Base-by-base conservation (phyloP, 2,329 filamentous ascomycete species). In the Rhexocercosporidium sp. region DNA sequence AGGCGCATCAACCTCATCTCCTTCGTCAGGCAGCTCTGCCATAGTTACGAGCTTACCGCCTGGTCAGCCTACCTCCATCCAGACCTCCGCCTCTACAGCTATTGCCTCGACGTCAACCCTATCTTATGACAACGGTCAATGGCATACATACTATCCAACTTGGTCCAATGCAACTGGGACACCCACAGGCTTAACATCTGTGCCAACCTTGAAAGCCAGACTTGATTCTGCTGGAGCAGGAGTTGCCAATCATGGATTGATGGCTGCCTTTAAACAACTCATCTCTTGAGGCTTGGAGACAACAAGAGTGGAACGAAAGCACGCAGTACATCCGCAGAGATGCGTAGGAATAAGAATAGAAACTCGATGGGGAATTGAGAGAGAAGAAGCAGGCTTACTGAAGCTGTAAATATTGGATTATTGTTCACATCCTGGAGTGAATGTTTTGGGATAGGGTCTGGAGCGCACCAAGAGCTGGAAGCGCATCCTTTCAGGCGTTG, bases 401-500 rank as follows among this genome's bases (percentile, higher is more conserved):
- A 27, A 44, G 37, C 34, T 39, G 29, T 63, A 56, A n/a, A 63
- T 46, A 54, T 12, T 41, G 47, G 29, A 25, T 39, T 54, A n/a
- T 37, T 41, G 29, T 62, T 20, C 60, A 44, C 1, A 47, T 44
- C 29, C 44, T 63, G 59, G 37, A 37, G 29, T 18, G 41, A 37
- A 57, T 56, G 34, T 41, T 64, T 62, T 60, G 47, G 53, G 64
- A 57, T 20, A 53, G 61, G 65, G 54, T 64, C 61, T 65, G 54
- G 65, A 68, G 67, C 73, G 69, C 66, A 71, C 75, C 75, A 76
- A 76, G 75, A 72, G 74, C 74, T 76, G 74, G 74, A 67, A 71
- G 70, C 71, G 69, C 69, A 65, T 66, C 66, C 72, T 70, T 64
- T 34, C 41, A 63, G 71, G 71, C 51, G 71, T 72, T 70, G 31